Evolutionary conservation across 305 asterid genomes (phyloP).

Genomic region (Fraxinus dipetala): DNA sequence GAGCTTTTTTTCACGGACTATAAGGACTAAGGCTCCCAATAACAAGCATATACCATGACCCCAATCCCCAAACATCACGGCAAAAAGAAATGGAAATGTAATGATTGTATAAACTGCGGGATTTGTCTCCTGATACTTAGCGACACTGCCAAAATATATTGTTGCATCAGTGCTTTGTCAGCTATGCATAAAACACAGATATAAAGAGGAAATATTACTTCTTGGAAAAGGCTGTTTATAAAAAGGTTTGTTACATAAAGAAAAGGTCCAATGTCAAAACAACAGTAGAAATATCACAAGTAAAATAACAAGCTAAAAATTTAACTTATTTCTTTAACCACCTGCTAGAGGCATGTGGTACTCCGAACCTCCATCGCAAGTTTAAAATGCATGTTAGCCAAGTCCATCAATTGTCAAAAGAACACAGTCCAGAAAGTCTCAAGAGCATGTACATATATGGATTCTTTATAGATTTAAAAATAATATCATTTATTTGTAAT

Average conservation of each 20-base stretch:
- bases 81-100: conserved; percentile 97
- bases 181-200: conserved; percentile 4
- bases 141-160: conserved; percentile 58
- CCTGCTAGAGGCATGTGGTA: neutral
- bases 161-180: conserved; percentile 29
- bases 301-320: neutral
- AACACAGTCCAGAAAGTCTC: conserved; percentile 1
- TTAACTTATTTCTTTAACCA: neutral
- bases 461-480: neutral
- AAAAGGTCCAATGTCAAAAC: conserved; percentile 2
- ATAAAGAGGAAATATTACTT: conserved; percentile 4
- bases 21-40: conserved; percentile 75
- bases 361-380: neutral
- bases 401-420: conserved; percentile 12
- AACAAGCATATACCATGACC: conserved; percentile 96
- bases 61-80: conserved; percentile 99
- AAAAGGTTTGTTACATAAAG: conserved; percentile 5
- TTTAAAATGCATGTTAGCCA: neutral
- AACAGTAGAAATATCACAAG: neutral
- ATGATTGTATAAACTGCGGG: conserved; percentile 88
- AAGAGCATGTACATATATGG: conserved; percentile 18
- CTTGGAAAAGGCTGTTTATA: conserved; percentile 9
- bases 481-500: neutral
- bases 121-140: conserved; percentile 93
- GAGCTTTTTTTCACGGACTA: conserved; percentile 69